Base-by-base conservation (phyloP, 1,284 basidiomycete genomes). In the Laetiporus sulphureus region DNA sequence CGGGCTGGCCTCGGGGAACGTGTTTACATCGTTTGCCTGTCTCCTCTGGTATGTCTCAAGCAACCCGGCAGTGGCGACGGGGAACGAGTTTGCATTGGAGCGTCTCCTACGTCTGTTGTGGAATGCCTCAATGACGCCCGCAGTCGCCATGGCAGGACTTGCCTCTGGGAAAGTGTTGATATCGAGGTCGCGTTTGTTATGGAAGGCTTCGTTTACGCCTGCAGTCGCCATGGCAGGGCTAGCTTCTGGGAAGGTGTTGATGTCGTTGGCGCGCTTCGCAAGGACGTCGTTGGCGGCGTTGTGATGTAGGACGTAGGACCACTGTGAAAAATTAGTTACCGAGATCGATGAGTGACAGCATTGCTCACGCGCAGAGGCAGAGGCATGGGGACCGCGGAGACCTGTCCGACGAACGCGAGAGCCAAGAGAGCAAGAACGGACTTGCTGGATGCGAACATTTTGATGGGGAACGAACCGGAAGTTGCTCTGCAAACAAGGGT, bases 371-470 rank as follows among this genome's bases (percentile, higher is more conserved):
- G 58, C 47, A 71, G 55, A 20, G 62, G 61, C 58, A 61, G 56
- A 15, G 72, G 69, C 48, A 76, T 55, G 18, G 77, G 74, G 4
- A 50, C 49, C 21, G 74, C 72, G 38, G 65, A 48, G 21, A 61
- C 70, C 57, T 72, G 69, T 51, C 68, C 63, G 47, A 69, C 62
- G 51, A 75, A 61, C 51, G 69, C 54, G 42, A 72, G 52, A 35
- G 66, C 61, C 44, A 79, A 46, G 31, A 68, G 51, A 36, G 67
- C 59, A 51, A 72, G 46, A 45, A 72, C 37, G 45, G 67, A 52
- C 48, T 64, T 58, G 55, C 65, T 62, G 47, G 60, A 46, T 48
- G 63, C 51, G 56, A 74, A 66, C 75, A 78, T 77, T 40, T 38
- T 41, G 43, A 41, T 55, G 39, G 42, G 48, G 36, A 44, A 39